phyloP scores from a whole-genome alignment of 192 early-diverging fungal genomes.

The Coemansia biformis region DNA sequence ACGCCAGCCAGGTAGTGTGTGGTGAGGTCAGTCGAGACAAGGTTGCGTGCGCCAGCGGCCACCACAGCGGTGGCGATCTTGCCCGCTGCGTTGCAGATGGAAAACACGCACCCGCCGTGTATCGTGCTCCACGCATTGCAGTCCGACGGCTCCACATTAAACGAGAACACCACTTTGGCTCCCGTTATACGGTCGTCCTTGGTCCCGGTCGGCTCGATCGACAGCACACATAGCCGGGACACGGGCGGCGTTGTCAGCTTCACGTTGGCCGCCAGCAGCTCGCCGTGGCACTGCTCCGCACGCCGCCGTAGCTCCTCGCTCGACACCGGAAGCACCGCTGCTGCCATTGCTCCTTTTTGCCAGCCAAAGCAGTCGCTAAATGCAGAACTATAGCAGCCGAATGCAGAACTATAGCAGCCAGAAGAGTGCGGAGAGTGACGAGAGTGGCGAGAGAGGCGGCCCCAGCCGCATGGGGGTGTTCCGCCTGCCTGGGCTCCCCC shows the following conservation, averaged over 20 bases:
- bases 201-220: conserved; percentile 26
- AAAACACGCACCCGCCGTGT: conserved; percentile 48
- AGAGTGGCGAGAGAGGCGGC: too few relatives aligned
- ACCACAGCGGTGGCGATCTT: conserved; percentile 45
- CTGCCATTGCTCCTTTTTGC: conserved; percentile 2
- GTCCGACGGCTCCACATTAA: conserved; percentile 28
- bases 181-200: conserved; percentile 40
- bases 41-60: conserved; percentile 21
- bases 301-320: conserved; percentile 17
- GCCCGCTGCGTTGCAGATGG: conserved; percentile 39
- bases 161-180: conserved; percentile 15
- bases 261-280: conserved; percentile 30
- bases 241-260: conserved; percentile 33
- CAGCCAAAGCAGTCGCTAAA: too few relatives aligned
- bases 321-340: conserved; percentile 6
- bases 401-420: too few relatives aligned
- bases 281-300: conserved; percentile 19
- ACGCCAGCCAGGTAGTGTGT: conserved; percentile 35
- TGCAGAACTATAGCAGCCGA: too few relatives aligned
- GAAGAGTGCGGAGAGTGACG: too few relatives aligned
- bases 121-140: conserved; percentile 49
- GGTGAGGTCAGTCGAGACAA: conserved; percentile 37
- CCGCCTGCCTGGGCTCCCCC: too few relatives aligned
- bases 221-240: conserved; percentile 25
- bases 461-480: too few relatives aligned